Conservation (phyloP, 2,329 filamentous ascomycete species). For the Ophiostoma triangulosporum region DNA sequence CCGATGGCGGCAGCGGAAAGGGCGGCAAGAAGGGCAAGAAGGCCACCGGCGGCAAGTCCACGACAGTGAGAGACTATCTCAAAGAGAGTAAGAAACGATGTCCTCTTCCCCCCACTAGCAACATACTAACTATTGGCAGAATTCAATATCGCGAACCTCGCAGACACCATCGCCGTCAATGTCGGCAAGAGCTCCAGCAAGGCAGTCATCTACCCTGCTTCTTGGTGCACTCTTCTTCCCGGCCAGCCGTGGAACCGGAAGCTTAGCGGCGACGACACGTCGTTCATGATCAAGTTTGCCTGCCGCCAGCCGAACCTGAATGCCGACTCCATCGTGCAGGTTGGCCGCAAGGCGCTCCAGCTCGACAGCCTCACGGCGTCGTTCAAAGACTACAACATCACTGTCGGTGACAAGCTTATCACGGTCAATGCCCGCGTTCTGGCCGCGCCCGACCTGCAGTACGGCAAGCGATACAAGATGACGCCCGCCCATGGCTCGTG, state of each 20-base stretch:
- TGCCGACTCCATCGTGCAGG: slow-evolving; percentile 47
- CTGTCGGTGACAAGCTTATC: slow-evolving; percentile 46
- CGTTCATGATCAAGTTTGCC: slow-evolving; percentile 58
- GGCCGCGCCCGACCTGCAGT: slow-evolving; percentile 43
- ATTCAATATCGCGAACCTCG: not conserved
- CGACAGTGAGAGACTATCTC: slow-evolving; percentile 5
- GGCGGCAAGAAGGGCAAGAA: slow-evolving; percentile 6
- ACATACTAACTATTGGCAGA: not conserved
- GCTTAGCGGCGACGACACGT: slow-evolving; percentile 46
- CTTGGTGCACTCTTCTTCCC: slow-evolving; percentile 48
- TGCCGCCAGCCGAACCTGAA: slow-evolving; percentile 54
- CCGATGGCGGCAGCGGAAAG: not conserved
- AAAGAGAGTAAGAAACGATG: slow-evolving; percentile 4
- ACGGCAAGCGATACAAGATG: slow-evolving; percentile 27
- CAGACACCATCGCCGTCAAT: slow-evolving; percentile 42
- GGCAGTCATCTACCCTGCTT: slow-evolving; percentile 52
- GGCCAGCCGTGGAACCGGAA: slow-evolving; percentile 52
- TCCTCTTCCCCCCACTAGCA: not conserved
- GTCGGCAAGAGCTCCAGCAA: slow-evolving; percentile 39
- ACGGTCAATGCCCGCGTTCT: slow-evolving; percentile 63
- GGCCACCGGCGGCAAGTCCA: not conserved
- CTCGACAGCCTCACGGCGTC: slow-evolving; percentile 34
- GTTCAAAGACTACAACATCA: slow-evolving; percentile 47
- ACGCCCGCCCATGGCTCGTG: slow-evolving; percentile 43
- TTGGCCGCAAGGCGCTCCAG: slow-evolving; percentile 43